phyloP scores from a whole-genome alignment of 1,284 basidiomycete species.

The Puccinia coronata region DNA sequence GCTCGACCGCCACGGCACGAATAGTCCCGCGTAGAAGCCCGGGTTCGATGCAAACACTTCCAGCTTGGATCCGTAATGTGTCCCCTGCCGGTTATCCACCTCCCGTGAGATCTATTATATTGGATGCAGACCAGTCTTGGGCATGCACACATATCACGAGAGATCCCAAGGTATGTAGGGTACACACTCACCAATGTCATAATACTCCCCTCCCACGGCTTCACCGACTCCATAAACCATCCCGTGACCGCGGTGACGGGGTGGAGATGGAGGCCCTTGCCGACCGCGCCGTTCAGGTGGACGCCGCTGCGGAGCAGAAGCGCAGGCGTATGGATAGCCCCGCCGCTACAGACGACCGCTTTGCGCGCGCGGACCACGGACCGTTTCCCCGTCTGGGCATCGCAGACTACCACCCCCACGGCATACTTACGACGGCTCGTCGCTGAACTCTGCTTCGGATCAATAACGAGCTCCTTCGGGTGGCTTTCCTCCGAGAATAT shows the following conservation, averaged over 20 bases:
- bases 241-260: constrained; percentile 61
- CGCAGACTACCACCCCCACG: constrained; percentile 53
- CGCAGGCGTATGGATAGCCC: constrained; percentile 61
- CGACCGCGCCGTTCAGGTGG: constrained; percentile 60
- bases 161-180: constrained; percentile 54
- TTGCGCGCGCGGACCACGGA: constrained; percentile 58
- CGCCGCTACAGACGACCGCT: constrained; percentile 60
- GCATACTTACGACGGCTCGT: constrained; percentile 49
- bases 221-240: constrained; percentile 60
- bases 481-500: constrained; percentile 54
- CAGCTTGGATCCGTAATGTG: constrained; percentile 61
- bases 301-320: constrained; percentile 61
- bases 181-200: constrained; percentile 60
- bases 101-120: constrained; percentile 51
- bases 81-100: constrained; percentile 57
- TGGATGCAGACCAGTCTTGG: too few species aligned
- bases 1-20: constrained; percentile 58
- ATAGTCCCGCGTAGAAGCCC: constrained; percentile 57
- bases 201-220: constrained; percentile 62
- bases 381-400: constrained; percentile 51
- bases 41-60: constrained; percentile 61
- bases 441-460: constrained; percentile 5
- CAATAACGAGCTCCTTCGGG: background rate
- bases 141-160: background rate
- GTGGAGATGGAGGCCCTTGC: constrained; percentile 61